These are phyloP conservation scores for Rosa chinensis DNA, from an alignment of 306 rosid genomes.

Conservation along the genomic window DNA sequence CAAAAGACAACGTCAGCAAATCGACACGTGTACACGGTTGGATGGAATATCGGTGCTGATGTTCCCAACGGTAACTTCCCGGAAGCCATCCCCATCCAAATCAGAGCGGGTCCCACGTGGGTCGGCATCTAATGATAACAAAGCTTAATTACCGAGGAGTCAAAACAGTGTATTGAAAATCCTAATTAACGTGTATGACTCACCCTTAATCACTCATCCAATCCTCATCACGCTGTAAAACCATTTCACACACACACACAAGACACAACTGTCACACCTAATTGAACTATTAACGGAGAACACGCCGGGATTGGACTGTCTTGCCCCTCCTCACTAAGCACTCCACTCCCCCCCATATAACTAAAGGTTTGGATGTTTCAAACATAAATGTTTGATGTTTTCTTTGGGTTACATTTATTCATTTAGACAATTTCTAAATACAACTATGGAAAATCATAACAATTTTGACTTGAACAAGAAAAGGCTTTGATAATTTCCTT, in stretches of 20 bases:
- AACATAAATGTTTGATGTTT: not conserved
- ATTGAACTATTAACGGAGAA: not conserved
- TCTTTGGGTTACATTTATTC: not conserved
- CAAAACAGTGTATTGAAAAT: constrained; percentile 7
- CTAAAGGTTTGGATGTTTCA: not conserved
- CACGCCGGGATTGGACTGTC: not conserved
- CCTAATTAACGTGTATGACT: constrained; percentile 31
- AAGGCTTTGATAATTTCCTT: not conserved
- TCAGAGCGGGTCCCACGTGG: constrained; percentile 10
- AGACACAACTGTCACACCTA: not conserved
- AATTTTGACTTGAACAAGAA: not conserved
- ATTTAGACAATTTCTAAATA: not conserved
- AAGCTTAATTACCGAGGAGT: not conserved
- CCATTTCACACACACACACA: not conserved
- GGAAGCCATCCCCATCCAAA: constrained; percentile 10
- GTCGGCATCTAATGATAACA: not conserved
- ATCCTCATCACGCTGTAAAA: not conserved
- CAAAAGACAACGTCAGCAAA: not conserved
- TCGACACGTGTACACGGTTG: not conserved
- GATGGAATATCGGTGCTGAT: not conserved
- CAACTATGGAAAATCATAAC: not conserved
- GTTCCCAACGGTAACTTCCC: constrained; percentile 62
- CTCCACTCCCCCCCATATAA: too few relatives aligned
- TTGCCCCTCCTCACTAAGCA: not conserved
- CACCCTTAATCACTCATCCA: not conserved